Evolutionary conservation across 192 early-diverging fungal species (phyloP).

Genomic region (Paraglomus brasilianum): DNA sequence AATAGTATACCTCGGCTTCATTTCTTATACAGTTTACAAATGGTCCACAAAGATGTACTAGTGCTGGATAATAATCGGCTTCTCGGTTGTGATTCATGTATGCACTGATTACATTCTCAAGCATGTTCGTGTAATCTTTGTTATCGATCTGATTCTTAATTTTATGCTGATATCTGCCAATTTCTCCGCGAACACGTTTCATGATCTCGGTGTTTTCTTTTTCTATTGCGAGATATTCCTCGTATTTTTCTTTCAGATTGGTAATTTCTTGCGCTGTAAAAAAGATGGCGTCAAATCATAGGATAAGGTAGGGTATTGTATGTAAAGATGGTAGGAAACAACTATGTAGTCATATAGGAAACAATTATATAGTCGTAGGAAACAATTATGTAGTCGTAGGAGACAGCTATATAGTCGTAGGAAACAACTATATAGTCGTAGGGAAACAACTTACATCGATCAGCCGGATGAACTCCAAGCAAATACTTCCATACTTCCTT

Average conservation of each 20-base stretch:
- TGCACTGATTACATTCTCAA: constrained; percentile 85
- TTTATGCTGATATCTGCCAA: constrained; percentile 61
- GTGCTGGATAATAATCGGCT: constrained; percentile 71
- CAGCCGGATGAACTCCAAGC: constrained; percentile 76
- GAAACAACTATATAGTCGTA: too few relatives aligned
- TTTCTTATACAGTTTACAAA: constrained; percentile 72
- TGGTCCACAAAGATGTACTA: constrained; percentile 79
- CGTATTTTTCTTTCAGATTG: constrained; percentile 46
- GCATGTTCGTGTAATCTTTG: constrained; percentile 52
- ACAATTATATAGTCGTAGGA: too few relatives aligned
- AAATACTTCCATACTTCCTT: constrained; percentile 87
- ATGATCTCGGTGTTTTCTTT: constrained; percentile 62
- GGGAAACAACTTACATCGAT: constrained; percentile 65
- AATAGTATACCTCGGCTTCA: constrained; percentile 79
- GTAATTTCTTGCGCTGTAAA: constrained; percentile 66
- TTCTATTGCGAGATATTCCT: constrained; percentile 50
- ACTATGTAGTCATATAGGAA: too few relatives aligned
- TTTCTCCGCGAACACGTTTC: constrained; percentile 81
- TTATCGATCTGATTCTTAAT: constrained; percentile 32
- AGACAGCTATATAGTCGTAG: too few relatives aligned
- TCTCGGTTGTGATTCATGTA: constrained; percentile 78
- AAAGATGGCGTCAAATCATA: too few relatives aligned
- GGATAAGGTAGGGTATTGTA: too few relatives aligned
- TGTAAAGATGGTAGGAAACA: too few relatives aligned
- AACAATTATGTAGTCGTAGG: too few relatives aligned